phyloP scores from a whole-genome alignment of 768 basidiomycete species.

The Podaxis sp. region DNA sequence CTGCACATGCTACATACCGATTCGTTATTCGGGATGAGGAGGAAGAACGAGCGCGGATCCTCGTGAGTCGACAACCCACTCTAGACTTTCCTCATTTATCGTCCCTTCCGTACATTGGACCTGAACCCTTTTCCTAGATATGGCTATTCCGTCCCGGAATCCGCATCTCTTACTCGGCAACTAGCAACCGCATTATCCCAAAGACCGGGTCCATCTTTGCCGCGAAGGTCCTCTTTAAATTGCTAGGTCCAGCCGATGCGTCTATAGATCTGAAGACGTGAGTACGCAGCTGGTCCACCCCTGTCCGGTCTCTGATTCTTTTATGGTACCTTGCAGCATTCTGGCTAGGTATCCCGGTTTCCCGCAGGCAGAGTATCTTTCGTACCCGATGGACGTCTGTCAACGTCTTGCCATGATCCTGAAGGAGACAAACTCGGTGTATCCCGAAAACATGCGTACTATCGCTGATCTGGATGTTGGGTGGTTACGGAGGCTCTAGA shows the following conservation, averaged over 20 bases:
- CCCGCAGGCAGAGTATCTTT: slow-evolving; percentile 84
- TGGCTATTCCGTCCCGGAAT: slow-evolving; percentile 96
- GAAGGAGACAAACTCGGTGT: slow-evolving; percentile 73
- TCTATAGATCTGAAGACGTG: slow-evolving; percentile 54
- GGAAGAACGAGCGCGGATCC: slow-evolving; percentile 70
- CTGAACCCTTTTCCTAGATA: slow-evolving; percentile 44
- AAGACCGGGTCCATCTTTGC: slow-evolving; percentile 61
- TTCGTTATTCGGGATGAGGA: slow-evolving; percentile 90
- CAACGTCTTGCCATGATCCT: slow-evolving; percentile 66
- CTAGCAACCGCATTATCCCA: slow-evolving; percentile 53
- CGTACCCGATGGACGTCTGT: slow-evolving; percentile 80
- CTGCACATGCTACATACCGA: slow-evolving; percentile 91
- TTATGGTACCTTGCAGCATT: slow-evolving; percentile 35
- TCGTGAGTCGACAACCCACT: slow-evolving; percentile 52
- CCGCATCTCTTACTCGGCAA: slow-evolving; percentile 68
- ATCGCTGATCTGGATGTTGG: slow-evolving; percentile 86
- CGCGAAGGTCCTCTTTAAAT: slow-evolving; percentile 85
- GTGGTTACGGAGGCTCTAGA: slow-evolving; percentile 47
- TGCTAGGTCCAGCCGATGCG: slow-evolving; percentile 59
- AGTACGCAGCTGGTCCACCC: slow-evolving; percentile 17
- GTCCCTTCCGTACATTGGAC: neutral
- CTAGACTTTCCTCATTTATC: neutral
- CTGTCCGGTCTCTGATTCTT: neutral
- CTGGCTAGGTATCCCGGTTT: slow-evolving; percentile 76
- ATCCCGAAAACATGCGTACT: slow-evolving; percentile 70